Evolutionary conservation across 805 yeast species (phyloP), one percentile per base, ranked within the genome.

Genomic region (Lachancea mirantina): DNA sequence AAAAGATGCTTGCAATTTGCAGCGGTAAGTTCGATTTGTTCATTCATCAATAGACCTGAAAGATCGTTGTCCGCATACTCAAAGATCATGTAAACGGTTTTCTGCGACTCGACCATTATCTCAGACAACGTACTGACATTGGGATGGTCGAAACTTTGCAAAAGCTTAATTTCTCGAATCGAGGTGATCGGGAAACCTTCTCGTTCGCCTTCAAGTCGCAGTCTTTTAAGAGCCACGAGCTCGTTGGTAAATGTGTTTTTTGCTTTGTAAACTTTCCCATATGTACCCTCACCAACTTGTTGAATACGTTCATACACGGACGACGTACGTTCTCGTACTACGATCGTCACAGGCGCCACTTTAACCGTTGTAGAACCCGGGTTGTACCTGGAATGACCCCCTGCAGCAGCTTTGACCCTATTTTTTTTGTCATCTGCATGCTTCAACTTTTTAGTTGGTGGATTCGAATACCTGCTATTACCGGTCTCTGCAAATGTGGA

Each of bases 201-300:
- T 30, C 85, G 68, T 54, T 89, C 97, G 6, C 76, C 61, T 51
- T 92, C 96, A 48, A 92, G 67, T 40, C 96, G 61, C 27, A 92
- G 65, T 44, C 79, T 71, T 54, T 92, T 92, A 50, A 92, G 64
- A 1, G 98, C 98, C n/a, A 87, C 92, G 43, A 70, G 62, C 37
- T 72, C 76, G 2, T 73, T 68, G 0, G 95, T 84, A 4, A 73
- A 62, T 10, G 61, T 60, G 53, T 92, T 87, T 30, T 65, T 67
- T 0, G 96, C 95, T 32, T 57, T 57, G 38, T 52, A 57, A 13
- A 57, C 62, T 45, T 55, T 57, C 13, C 98, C 98, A 56, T 92
- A 92, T 0, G 97, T 92, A 7, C 98, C 98, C 59, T 92, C 97
- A n/a, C 98, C 98, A 4, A 92, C 97, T 52, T 92, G 97, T 24